These are phyloP conservation scores for Sequoiadendron giganteum DNA, from an alignment of 75 land plant genomes.

Conservation along the genomic window DNA sequence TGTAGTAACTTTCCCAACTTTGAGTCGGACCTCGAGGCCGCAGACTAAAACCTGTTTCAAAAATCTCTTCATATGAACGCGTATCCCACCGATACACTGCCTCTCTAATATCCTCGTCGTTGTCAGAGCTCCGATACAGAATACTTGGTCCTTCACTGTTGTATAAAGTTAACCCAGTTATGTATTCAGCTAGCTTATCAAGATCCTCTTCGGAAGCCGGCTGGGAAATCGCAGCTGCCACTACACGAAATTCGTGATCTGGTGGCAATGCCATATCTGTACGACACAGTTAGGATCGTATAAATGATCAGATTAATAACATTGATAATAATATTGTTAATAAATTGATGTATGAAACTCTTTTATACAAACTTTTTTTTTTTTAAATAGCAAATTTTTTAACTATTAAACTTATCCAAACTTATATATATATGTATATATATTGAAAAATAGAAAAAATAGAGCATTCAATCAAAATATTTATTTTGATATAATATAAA, in stretches of 20 bases:
- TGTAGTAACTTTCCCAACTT: neutral
- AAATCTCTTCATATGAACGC: neutral
- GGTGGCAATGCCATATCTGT: neutral
- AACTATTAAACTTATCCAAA: no score
- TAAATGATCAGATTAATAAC: no score
- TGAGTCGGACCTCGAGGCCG: neutral
- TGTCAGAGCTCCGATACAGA: neutral
- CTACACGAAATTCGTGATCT: neutral
- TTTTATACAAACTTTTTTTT: no score
- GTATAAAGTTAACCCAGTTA: neutral
- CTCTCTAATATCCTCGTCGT: neutral
- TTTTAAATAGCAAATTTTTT: no score
- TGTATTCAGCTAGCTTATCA: neutral
- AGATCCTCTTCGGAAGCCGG: neutral
- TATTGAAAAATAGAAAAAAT: no score
- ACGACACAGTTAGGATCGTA: no score
- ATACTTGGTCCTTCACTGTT: neutral
- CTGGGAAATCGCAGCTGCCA: neutral
- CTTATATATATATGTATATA: no score
- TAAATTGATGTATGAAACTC: no score
- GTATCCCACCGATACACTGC: conserved; percentile 1
- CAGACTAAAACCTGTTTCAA: neutral
- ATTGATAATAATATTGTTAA: no score
- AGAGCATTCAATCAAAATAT: no score
- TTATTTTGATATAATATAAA: no score